phyloP scores from a whole-genome alignment of 2,329 filamentous ascomycete genomes.

The Phoma sp. region DNA sequence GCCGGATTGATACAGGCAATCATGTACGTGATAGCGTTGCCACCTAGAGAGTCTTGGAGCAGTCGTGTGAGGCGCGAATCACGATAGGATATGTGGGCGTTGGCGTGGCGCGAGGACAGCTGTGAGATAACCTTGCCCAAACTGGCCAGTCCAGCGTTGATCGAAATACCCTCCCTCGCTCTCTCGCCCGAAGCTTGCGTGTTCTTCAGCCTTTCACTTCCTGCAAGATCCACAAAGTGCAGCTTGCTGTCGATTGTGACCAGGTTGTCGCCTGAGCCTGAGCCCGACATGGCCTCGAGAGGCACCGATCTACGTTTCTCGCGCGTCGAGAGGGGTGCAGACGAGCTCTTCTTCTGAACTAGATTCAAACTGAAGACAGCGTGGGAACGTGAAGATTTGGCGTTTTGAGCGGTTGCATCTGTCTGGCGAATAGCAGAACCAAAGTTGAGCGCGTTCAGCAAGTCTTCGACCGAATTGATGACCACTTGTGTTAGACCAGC shows the following conservation, averaged over 20 bases:
- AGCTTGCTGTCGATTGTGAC: constrained; percentile 97
- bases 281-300: constrained; percentile 73
- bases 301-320: constrained; percentile 91
- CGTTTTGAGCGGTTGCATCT: constrained; percentile 95
- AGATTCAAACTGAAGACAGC: constrained; percentile 96
- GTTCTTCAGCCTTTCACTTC: constrained; percentile 96
- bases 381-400: constrained; percentile 95
- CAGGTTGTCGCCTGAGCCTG: constrained; percentile 59
- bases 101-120: constrained; percentile 84
- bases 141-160: constrained; percentile 93
- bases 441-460: constrained; percentile 87
- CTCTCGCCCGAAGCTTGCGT: constrained; percentile 94
- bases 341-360: constrained; percentile 77
- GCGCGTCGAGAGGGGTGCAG: constrained; percentile 56
- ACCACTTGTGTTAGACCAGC: constrained; percentile 87
- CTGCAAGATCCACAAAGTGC: constrained; percentile 96
- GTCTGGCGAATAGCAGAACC: constrained; percentile 95
- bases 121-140: constrained; percentile 98
- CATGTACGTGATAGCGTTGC: constrained; percentile 99
- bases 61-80: constrained; percentile 96
- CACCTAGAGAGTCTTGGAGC: constrained; percentile 93
- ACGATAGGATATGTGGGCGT: constrained; percentile 93
- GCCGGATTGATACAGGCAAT: constrained; percentile 97
- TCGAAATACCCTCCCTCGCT: constrained; percentile 95
- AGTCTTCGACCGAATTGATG: constrained; percentile 89